Evolutionary conservation across 148 eudicot genomes (phyloP).

Genomic region (Beta vulgaris): DNA sequence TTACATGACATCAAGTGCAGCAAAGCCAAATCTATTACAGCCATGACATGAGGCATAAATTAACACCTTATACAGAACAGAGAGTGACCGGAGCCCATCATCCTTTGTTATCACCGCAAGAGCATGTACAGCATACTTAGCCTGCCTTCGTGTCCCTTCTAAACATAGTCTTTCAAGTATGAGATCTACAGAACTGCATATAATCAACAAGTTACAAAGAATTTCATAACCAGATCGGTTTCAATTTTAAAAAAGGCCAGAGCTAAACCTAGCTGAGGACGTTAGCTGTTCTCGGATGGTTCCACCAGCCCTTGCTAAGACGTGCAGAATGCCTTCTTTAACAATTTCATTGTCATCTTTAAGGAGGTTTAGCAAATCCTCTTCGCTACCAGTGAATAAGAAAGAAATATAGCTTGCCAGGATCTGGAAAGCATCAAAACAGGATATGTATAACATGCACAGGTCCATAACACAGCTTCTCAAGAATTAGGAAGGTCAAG

Average conservation of each 20-base stretch:
- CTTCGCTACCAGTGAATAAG: slow-evolving; percentile 80
- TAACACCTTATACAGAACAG: slow-evolving; percentile 90
- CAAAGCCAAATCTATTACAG: not conserved
- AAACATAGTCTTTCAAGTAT: slow-evolving; percentile 84
- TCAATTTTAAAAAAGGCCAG: not conserved
- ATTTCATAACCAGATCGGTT: slow-evolving; percentile 8
- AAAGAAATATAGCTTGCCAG: slow-evolving; percentile 79
- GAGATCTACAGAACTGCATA: slow-evolving; percentile 86
- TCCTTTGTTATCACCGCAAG: slow-evolving; percentile 95
- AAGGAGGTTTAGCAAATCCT: slow-evolving; percentile 72
- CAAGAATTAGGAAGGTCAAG: not conserved
- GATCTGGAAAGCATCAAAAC: slow-evolving; percentile 50
- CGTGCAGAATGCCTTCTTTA: slow-evolving; percentile 91
- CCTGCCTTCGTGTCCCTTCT: slow-evolving; percentile 96
- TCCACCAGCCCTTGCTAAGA: slow-evolving; percentile 95
- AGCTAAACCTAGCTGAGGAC: slow-evolving; percentile 71
- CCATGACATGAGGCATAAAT: not conserved
- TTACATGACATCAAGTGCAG: slow-evolving; percentile 14
- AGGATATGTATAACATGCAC: not conserved
- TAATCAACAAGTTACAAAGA: slow-evolving; percentile 22
- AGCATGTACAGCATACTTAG: slow-evolving; percentile 97
- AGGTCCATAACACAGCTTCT: not conserved
- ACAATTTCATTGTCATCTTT: slow-evolving; percentile 82
- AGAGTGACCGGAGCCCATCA: slow-evolving; percentile 88
- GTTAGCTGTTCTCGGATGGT: slow-evolving; percentile 85